Percentiles rank a stretch among this genome's conserved stretches.
Evolutionary conservation across 2,329 filamentous ascomycete genomes (phyloP).

Genomic region (Coniella lustricola): DNA sequence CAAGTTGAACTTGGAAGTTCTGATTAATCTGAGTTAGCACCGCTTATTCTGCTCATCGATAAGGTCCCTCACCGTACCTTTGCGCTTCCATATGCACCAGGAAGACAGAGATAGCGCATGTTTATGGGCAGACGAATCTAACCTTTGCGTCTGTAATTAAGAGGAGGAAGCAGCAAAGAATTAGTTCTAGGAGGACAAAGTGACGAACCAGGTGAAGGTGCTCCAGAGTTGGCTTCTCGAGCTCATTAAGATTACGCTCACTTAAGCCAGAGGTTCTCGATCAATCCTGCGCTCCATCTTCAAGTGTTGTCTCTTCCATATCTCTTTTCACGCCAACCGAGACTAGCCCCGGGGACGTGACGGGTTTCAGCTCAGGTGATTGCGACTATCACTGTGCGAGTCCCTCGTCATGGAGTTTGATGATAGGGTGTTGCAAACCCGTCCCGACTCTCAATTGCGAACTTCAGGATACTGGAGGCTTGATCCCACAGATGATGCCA

Average conservation of each 20-base stretch:
- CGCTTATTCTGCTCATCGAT: not conserved
- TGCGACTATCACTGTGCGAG: not conserved
- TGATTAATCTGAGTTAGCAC: constrained; percentile 4
- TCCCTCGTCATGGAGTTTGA: not conserved
- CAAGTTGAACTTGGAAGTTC: constrained; percentile 15
- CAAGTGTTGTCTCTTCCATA: too few relatives aligned
- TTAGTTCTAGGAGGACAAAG: too few relatives aligned
- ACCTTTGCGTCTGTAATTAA: too few relatives aligned
- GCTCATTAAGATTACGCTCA: too few relatives aligned
- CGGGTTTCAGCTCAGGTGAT: not conserved
- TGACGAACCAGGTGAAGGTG: too few relatives aligned
- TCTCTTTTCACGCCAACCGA: too few relatives aligned
- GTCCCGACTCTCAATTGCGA: too few relatives aligned
- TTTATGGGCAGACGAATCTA: constrained; percentile 17
- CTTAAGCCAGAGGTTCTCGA: too few relatives aligned
- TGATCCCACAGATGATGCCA: not conserved
- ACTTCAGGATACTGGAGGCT: too few relatives aligned
- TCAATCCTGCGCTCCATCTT: too few relatives aligned
- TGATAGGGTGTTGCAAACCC: not conserved
- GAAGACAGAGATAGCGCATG: constrained; percentile 52
- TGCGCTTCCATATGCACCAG: constrained; percentile 51
- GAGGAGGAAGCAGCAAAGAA: too few relatives aligned
- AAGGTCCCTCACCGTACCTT: constrained; percentile 28
- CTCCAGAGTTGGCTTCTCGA: too few relatives aligned
- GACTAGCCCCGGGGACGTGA: not conserved